phyloP scores from a whole-genome alignment of 768 basidiomycete species.

The Podaxis sp. region DNA sequence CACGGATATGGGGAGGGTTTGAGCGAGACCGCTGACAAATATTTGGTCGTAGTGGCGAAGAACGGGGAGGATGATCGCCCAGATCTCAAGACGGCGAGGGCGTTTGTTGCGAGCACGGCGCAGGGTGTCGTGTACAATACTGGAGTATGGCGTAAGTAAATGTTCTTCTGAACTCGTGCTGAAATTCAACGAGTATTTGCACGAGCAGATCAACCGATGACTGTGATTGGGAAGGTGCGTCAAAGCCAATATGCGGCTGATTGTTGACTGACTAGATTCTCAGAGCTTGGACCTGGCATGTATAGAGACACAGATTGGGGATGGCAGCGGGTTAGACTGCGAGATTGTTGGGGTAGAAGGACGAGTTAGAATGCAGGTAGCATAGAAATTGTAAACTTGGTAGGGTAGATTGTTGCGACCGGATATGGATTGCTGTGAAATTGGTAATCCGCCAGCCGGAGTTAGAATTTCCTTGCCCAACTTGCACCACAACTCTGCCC shows the following conservation, averaged over 20 bases:
- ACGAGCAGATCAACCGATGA: constrained; percentile 84
- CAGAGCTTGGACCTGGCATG: constrained; percentile 81
- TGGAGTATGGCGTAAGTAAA: constrained; percentile 84
- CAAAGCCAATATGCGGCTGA: constrained; percentile 1
- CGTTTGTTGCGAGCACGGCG: constrained; percentile 73
- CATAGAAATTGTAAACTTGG: background rate
- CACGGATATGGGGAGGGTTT: constrained; percentile 44
- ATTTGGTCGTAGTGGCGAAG: constrained; percentile 84
- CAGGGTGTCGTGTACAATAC: constrained; percentile 87
- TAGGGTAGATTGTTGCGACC: background rate
- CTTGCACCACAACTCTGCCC: constrained; percentile 15
- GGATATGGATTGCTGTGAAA: constrained; percentile 20
- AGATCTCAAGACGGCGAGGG: constrained; percentile 67
- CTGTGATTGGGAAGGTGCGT: constrained; percentile 67
- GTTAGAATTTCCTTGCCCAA: constrained; percentile 32
- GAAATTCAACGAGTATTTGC: background rate
- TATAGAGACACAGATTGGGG: constrained; percentile 90
- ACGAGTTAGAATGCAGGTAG: constrained; percentile 31
- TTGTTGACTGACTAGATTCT: constrained; percentile 16
- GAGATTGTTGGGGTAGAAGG: constrained; percentile 64
- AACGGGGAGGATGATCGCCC: constrained; percentile 77
- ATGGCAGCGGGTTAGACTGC: constrained; percentile 75
- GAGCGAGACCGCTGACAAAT: constrained; percentile 45
- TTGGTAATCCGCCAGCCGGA: constrained; percentile 37
- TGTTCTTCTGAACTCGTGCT: background rate